These are phyloP conservation scores for Aureobasidium pullulans DNA, from an alignment of 2,329 filamentous ascomycete species.

Conservation along the genomic window DNA sequence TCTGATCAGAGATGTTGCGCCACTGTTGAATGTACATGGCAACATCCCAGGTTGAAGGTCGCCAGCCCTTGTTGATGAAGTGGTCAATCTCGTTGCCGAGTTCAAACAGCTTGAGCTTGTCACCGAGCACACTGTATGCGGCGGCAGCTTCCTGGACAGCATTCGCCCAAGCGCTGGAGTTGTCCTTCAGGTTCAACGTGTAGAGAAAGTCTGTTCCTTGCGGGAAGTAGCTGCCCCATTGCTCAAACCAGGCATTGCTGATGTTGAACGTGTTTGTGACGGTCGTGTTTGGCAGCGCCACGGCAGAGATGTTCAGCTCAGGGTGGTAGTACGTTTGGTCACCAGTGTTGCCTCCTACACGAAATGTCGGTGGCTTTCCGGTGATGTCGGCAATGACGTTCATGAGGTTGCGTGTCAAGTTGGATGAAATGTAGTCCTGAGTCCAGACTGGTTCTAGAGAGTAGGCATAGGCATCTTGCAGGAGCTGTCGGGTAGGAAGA, in stretches of 20 bases:
- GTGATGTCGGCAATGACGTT: not conserved
- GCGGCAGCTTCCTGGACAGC: not conserved
- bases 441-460: slow-evolving; percentile 3
- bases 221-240: not conserved
- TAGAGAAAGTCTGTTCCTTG: not conserved
- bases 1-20: slow-evolving; percentile 15
- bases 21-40: slow-evolving; percentile 8
- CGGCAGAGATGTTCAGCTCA: not conserved
- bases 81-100: slow-evolving; percentile 12
- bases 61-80: slow-evolving; percentile 2
- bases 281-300: not conserved
- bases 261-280: slow-evolving; percentile 7
- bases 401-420: slow-evolving; percentile 6
- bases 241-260: not conserved
- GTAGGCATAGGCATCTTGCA: slow-evolving; percentile 1
- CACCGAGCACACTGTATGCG: not conserved
- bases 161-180: not conserved
- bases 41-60: not conserved
- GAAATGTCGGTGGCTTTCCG: not conserved
- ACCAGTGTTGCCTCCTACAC: not conserved
- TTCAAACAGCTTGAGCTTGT: slow-evolving; percentile 11
- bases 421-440: not conserved
- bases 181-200: not conserved
- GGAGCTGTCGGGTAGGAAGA: not conserved
- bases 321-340: not conserved